Evolutionary conservation across 345 rosid species (phyloP), one percentile per base, ranked within the genome.

Genomic region (Cardamine chenopodiifolia): DNA sequence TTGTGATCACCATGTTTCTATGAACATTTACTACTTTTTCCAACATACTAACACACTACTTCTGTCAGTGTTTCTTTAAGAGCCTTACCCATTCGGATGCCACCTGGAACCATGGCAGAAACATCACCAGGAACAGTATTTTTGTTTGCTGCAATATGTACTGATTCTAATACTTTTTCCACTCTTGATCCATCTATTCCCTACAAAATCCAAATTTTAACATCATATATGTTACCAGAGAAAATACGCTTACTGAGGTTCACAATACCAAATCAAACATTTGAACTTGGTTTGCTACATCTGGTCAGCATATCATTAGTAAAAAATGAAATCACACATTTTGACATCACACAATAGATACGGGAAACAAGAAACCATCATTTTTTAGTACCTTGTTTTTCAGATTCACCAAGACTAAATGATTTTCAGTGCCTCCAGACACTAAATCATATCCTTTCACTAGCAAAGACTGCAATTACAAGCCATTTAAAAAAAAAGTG

Each of bases 101-200:
- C 97, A 78, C 97, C 98, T 58, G 97, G 98, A 83, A 91, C 97
- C 95, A 91, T 89, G 75, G 97, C 97, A 23, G 97, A 94, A 67
- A 94, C 95, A 85, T 94, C 97, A n/a, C 97, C 96, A 2, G 98
- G 96, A 70, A 94, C 98, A 20, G 97, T 91, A 83, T 94, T 94
- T 58, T 94, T 89, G 80, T 91, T 93, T 58, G 98, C 94, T 25
- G 98, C 96, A 37, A 94, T 91, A 70, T 94, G 97, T 74, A 94
- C 96, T 0, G 79, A 80, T 81, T 94, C 98, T 78, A 91, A 60
- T 44, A 94, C 97, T 79, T 93, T 93, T 66, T 93, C 98, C 60
- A 91, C 97, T 84, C 97, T 89, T 44, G 97, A 93, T 54, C 97
- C 98, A 80, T 94, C 98, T 66, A 94, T 88, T 61, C 93, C 89